Conservation (phyloP, 1,284 basidiomycete species). For the Testicularia cyperi region DNA sequence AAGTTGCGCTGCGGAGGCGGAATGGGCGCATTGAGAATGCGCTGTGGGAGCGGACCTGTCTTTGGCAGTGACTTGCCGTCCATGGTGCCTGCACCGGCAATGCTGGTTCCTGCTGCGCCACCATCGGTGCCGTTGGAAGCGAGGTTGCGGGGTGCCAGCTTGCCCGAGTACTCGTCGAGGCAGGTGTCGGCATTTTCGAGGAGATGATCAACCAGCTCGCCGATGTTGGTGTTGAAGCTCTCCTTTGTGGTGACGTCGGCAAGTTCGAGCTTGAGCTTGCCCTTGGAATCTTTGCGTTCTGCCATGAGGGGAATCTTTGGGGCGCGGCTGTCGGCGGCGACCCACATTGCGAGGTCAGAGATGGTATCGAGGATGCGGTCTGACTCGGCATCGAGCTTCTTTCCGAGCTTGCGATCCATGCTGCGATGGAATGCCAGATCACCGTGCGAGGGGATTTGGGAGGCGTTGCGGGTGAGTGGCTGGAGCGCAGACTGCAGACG, state of each 20-base stretch:
- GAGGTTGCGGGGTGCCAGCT: conserved; percentile 66
- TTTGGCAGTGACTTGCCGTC: conserved; percentile 24
- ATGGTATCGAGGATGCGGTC: conserved; percentile 63
- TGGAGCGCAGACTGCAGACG: conserved; percentile 39
- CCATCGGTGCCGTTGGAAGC: conserved; percentile 1
- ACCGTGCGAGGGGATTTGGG: conserved; percentile 60
- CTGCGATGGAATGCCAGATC: conserved; percentile 83
- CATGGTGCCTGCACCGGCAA: too few relatives aligned
- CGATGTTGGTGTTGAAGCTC: conserved; percentile 74
- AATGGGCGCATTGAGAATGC: conserved; percentile 53
- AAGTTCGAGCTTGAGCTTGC: conserved; percentile 4
- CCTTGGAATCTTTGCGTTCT: conserved; percentile 4
- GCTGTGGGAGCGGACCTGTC: conserved; percentile 41
- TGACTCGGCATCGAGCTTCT: conserved; percentile 69
- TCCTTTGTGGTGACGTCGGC: conserved; percentile 65
- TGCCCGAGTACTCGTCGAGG: conserved; percentile 76
- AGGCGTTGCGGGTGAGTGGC: conserved; percentile 47
- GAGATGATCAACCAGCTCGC: conserved; percentile 79
- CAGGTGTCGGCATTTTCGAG: conserved; percentile 81
- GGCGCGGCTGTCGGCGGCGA: conserved; percentile 21
- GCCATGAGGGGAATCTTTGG: conserved; percentile 15
- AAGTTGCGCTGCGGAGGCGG: conserved; percentile 51
- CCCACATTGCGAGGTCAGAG: conserved; percentile 32
- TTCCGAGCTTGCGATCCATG: conserved; percentile 72
- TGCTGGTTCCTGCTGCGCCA: not conserved